phyloP scores from a whole-genome alignment of 768 basidiomycete genomes.

The Strobilomyces echinocephalus region DNA sequence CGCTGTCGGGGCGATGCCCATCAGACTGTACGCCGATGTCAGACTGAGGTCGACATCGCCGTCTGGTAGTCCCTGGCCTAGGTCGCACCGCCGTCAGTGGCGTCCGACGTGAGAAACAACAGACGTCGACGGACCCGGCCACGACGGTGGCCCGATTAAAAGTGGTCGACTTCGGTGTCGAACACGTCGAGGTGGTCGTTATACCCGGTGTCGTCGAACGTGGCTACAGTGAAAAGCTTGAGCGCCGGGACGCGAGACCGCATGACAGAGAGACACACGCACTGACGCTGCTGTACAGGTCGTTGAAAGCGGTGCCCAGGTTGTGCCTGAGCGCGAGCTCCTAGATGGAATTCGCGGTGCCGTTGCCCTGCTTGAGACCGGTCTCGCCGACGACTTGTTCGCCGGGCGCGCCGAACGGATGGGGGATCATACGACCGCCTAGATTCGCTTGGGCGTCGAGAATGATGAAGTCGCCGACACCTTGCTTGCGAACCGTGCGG shows the following conservation, averaged over 20 bases:
- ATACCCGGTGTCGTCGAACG: slow-evolving; percentile 48
- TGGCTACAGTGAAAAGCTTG: slow-evolving; percentile 33
- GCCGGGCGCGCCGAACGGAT: slow-evolving; percentile 37
- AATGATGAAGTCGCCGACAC: slow-evolving; percentile 55
- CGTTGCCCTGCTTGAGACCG: slow-evolving; percentile 48
- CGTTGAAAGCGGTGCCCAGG: slow-evolving; percentile 41
- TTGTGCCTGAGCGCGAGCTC: slow-evolving; percentile 52
- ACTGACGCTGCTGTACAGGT: slow-evolving; percentile 44
- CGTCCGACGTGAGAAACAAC: slow-evolving; percentile 40
- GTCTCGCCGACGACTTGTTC: slow-evolving; percentile 47
- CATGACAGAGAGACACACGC: slow-evolving; percentile 13
- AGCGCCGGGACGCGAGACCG: neutral
- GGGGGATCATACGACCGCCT: slow-evolving; percentile 56
- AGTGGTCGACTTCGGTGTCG: slow-evolving; percentile 36
- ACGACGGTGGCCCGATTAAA: slow-evolving; percentile 36
- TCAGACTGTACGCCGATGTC: slow-evolving; percentile 49
- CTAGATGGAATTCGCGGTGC: slow-evolving; percentile 57
- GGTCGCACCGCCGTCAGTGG: slow-evolving; percentile 17
- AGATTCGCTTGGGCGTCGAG: slow-evolving; percentile 49
- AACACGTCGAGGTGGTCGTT: slow-evolving; percentile 45
- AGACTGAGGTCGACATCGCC: slow-evolving; percentile 48
- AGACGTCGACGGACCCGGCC: slow-evolving; percentile 37
- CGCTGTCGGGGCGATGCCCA: slow-evolving; percentile 41
- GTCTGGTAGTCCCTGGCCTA: slow-evolving; percentile 12
- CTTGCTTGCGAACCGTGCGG: slow-evolving; percentile 48